phyloP scores from a whole-genome alignment of 2,329 filamentous ascomycete species.

The Blastomyces parvus region DNA sequence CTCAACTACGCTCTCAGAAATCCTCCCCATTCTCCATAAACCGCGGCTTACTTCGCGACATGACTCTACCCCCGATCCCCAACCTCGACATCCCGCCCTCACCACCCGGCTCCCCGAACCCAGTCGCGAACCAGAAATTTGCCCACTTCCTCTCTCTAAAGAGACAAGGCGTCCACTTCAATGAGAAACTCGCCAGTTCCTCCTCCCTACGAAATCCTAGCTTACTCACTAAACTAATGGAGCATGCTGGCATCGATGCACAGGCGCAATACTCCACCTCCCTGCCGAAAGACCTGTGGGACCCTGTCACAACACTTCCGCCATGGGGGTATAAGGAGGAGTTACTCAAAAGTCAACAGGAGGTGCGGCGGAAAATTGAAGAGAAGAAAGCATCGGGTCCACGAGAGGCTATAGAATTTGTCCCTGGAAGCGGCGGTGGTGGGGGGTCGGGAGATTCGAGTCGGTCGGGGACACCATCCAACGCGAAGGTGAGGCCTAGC shows the following conservation, averaged over 20 bases:
- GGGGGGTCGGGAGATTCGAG: constrained; percentile 12
- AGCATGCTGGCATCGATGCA: constrained; percentile 47
- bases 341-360: constrained; percentile 35
- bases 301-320: constrained; percentile 29
- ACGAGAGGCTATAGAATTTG: constrained; percentile 34
- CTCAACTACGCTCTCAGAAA: constrained; percentile 8
- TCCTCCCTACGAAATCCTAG: constrained; percentile 51
- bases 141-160: constrained; percentile 53
- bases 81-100: constrained; percentile 39
- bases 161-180: constrained; percentile 54
- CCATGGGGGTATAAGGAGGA: constrained; percentile 40
- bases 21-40: constrained; percentile 43
- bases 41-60: constrained; percentile 44
- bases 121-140: constrained; percentile 46
- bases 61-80: constrained; percentile 44
- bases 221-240: constrained; percentile 48
- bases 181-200: constrained; percentile 49
- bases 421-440: constrained; percentile 18
- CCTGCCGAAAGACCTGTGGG: constrained; percentile 34
- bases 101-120: constrained; percentile 38
- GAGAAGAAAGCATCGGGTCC: constrained; percentile 27
- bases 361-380: constrained; percentile 26
- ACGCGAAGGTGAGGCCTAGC: constrained; percentile 15
- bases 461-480: constrained; percentile 14
- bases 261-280: constrained; percentile 47